Base-by-base conservation (phyloP, 2,329 filamentous ascomycete genomes). In the Diaporthe batatas region DNA sequence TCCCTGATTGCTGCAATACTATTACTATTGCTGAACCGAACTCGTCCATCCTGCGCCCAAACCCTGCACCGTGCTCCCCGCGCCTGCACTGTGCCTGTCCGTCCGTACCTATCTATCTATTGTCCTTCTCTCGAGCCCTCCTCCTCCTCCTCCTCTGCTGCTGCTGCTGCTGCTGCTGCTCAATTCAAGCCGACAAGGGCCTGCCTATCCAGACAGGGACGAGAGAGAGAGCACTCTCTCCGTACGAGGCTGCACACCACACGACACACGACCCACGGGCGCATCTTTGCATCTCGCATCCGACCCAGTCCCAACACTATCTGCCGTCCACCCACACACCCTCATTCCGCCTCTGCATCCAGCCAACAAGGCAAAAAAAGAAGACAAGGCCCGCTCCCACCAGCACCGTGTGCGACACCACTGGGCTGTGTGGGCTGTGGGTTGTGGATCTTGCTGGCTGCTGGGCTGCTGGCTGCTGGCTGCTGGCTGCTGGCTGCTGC, bases 361-460 rank as follows among this genome's bases (percentile, higher is more conserved):
- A 16, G 42, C 34, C 14, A 44, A 47, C n/a, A 44, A 49, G 23
- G 12, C 18, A 21, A 21, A 21, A 47, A 34, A 65, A 65, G 51
- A 11, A 49, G 25, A 34, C 29, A 11, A 53, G 55, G 29, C 57
- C 71, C 68, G 57, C n/a, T 58, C 54, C 59, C 49, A 49, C 42
- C 68, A 71, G 32, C 58, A 58, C 54, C 65, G 39, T 71, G 72
- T 73, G 72, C 51, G 58, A 57, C 42, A 65, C 44, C 72, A 23
- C 72, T 73, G 67, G 67, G 62, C 53, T 29, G 29, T 57, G 59
- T 73, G 65, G 32, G 23, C 47, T 49, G 59, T 65, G 59, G 59
- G 42, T 29, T 65, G 59, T 65, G 59, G 44, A 65, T 65, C 59
- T 29, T 29, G 29, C 29, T 29, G 67, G 62, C 53, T 29, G 29